Evolutionary conservation across 805 yeast genomes (phyloP).

Genomic region (Saccharomycopsis babjevae): DNA sequence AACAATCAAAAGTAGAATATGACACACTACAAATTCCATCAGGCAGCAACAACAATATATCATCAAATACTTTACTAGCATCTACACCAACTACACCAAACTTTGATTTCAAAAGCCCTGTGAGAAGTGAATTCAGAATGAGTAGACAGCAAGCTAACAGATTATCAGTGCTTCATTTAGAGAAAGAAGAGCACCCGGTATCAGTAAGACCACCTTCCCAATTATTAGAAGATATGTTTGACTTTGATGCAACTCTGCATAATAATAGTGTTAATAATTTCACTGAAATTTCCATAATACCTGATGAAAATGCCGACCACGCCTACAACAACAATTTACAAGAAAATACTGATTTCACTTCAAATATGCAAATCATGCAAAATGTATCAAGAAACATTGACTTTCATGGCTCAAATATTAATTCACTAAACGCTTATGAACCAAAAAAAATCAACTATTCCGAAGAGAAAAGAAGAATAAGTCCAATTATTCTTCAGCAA

Average conservation of each 20-base stretch:
- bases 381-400: background rate
- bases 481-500: background rate
- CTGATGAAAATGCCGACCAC: no score
- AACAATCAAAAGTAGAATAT: background rate
- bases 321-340: background rate
- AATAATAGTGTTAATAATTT: background rate
- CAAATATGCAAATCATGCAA: background rate
- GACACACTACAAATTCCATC: background rate
- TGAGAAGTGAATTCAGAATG: background rate
- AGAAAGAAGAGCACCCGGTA: background rate
- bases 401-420: background rate
- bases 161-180: background rate
- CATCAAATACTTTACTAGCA: background rate
- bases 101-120: background rate
- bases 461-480: background rate
- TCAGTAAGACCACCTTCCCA: conserved; percentile 3
- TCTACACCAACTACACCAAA: background rate
- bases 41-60: background rate
- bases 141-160: background rate
- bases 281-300: background rate
- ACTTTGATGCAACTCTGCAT: background rate
- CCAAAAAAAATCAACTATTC: background rate
- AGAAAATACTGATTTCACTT: background rate
- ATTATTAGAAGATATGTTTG: conserved; percentile 3
- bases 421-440: background rate